Base-by-base conservation (phyloP, 495 filamentous ascomycete genomes). In the Pseudevernia furfuracea region DNA sequence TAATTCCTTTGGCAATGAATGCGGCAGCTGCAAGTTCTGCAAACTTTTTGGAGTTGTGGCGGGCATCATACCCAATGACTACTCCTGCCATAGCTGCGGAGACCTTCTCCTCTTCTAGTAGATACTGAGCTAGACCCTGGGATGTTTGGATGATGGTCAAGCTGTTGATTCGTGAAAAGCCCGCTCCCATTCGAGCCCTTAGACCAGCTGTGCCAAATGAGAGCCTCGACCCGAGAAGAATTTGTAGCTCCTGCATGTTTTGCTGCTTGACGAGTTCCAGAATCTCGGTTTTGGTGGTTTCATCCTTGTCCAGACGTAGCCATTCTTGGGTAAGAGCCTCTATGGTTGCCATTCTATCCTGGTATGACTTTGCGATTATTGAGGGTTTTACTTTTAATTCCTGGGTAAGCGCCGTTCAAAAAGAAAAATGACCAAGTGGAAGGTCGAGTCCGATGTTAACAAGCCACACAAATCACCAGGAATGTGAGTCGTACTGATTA, bases 141-240 rank as follows among this genome's bases (percentile, higher is more conserved):
- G 87, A 87, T 53, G 87, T 84, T 71, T 89, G 87, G 43, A 89
- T 88, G 57, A 89, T 83, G 0, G 85, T 89, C 60, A 89, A 70
- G 30, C 78, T 78, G 71, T 89, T 90, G 80, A 90, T 85, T 64
- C 82, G 84, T 1, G 85, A 77, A 72, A 88, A 89, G 0, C 87
- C 87, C 39, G 86, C 86, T 63, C 85, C 78, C 87, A 90, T 90
- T 43, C 78, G 80, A 55, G 84, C 85, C 21, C 87, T 81, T 1
- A 90, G 77, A 67, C 87, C 87, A 58, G 87, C 86, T 15, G 87
- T 89, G 30, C 87, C 87, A 65, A 89, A 89, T 60, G 84, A 77
- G 68, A 89, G 85, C 55, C 83, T 82, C 84, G 62, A 38, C 28
- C 77, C 71, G 3, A 90, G 79, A 38, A 84, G 82, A 55, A 75